Conservation (phyloP, 208 protist genomes). For the Porcisia deanei region DNA sequence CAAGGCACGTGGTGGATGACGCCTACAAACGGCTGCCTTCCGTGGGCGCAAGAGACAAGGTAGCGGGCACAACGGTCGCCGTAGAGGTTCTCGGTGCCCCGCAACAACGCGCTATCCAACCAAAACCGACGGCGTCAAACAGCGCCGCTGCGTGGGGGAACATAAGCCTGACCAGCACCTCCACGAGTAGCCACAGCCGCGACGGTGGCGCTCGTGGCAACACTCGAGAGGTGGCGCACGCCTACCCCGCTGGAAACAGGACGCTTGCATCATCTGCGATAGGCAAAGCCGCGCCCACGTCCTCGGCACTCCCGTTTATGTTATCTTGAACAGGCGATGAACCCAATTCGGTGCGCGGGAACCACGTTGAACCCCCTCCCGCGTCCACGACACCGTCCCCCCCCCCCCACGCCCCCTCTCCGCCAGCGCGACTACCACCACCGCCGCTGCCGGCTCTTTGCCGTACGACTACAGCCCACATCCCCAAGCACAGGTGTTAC, state of each 20-base stretch:
- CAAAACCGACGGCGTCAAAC: background rate
- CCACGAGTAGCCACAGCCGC: constrained; percentile 20
- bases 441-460: background rate
- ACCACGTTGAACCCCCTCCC: background rate
- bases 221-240: background rate
- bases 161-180: constrained; percentile 26
- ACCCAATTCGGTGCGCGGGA: background rate
- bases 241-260: background rate
- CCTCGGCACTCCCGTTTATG: constrained; percentile 13
- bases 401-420: background rate
- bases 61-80: background rate
- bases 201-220: background rate
- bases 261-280: background rate
- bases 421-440: background rate
- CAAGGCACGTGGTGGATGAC: background rate
- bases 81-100: background rate
- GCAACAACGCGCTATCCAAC: background rate
- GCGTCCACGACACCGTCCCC: background rate
- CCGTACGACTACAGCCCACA: background rate
- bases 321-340: too few species aligned
- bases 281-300: background rate
- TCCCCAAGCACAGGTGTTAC: constrained; percentile 9
- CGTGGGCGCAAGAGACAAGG: background rate
- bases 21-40: background rate
- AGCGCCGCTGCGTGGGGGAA: constrained; percentile 1